Conservation (phyloP, 2,329 filamentous ascomycete species). For the Fusarium nelsonii region DNA sequence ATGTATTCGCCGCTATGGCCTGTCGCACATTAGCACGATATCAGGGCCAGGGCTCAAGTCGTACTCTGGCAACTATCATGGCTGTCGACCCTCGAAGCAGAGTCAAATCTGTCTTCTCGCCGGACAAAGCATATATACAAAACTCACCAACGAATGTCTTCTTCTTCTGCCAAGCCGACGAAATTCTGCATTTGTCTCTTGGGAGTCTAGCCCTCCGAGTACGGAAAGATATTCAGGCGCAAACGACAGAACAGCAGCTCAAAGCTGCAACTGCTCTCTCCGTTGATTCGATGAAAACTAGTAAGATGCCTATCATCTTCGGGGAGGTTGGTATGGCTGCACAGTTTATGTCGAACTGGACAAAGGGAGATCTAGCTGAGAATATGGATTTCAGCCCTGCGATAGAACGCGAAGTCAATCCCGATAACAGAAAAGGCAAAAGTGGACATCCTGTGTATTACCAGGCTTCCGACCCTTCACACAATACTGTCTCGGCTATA, state of each 20-base stretch:
- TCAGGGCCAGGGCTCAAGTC: not conserved
- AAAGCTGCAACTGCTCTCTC: slow-evolving; percentile 18
- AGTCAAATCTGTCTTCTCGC: slow-evolving; percentile 9
- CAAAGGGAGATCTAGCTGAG: slow-evolving; percentile 22
- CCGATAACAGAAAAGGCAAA: not conserved
- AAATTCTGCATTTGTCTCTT: slow-evolving; percentile 7
- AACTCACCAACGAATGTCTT: slow-evolving; percentile 23
- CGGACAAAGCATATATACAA: slow-evolving; percentile 16
- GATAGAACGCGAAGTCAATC: not conserved
- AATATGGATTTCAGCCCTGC: slow-evolving; percentile 35
- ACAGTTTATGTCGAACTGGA: slow-evolving; percentile 40
- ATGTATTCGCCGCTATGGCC: slow-evolving; percentile 20
- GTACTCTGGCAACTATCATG: slow-evolving; percentile 18
- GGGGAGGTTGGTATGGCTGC: slow-evolving; percentile 26
- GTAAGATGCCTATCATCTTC: slow-evolving; percentile 19
- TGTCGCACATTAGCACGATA: slow-evolving; percentile 12
- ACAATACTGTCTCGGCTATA: slow-evolving; percentile 25
- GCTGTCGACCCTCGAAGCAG: slow-evolving; percentile 28
- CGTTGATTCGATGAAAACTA: slow-evolving; percentile 25
- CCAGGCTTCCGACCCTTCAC: slow-evolving; percentile 25
- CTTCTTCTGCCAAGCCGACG: slow-evolving; percentile 9
- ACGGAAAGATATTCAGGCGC: slow-evolving; percentile 21
- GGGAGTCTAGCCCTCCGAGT: slow-evolving; percentile 31
- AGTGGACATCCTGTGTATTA: slow-evolving; percentile 30
- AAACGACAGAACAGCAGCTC: slow-evolving; percentile 39